Evolutionary conservation across 2,329 filamentous ascomycete genomes (phyloP).

Genomic region (Penicillium sp.): DNA sequence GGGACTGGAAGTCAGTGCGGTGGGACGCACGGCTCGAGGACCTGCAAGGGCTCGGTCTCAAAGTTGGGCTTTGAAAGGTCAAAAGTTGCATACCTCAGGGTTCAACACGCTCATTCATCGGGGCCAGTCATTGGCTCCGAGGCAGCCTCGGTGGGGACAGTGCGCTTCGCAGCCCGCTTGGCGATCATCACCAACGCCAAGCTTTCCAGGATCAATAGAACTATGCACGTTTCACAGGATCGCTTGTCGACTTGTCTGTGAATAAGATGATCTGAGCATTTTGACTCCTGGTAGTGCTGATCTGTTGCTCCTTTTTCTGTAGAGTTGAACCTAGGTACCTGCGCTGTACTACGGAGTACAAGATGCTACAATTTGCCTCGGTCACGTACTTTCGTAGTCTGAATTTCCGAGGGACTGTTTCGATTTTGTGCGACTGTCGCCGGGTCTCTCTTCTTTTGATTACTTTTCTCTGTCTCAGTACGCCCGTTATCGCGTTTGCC

Average conservation of each 20-base stretch:
- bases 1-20: slow-evolving; percentile 57
- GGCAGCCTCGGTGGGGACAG: background rate
- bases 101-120: slow-evolving; percentile 3
- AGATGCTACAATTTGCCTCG: too few relatives aligned
- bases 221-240: background rate
- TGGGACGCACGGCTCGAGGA: slow-evolving; percentile 65
- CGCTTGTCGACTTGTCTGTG: background rate
- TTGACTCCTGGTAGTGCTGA: background rate
- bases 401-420: background rate
- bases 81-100: slow-evolving; percentile 4
- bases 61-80: background rate
- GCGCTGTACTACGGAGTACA: background rate
- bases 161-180: background rate
- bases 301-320: background rate
- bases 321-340: background rate
- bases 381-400: background rate
- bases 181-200: background rate
- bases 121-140: slow-evolving; percentile 1
- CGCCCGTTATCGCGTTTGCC: background rate
- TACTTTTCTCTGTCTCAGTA: background rate
- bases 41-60: slow-evolving; percentile 39
- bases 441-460: background rate
- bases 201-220: background rate
- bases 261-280: background rate
- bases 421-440: background rate